These are phyloP conservation scores for Verticillium nonalfalfae DNA, from an alignment of 2,329 filamentous ascomycete genomes.

Conservation along the genomic window DNA sequence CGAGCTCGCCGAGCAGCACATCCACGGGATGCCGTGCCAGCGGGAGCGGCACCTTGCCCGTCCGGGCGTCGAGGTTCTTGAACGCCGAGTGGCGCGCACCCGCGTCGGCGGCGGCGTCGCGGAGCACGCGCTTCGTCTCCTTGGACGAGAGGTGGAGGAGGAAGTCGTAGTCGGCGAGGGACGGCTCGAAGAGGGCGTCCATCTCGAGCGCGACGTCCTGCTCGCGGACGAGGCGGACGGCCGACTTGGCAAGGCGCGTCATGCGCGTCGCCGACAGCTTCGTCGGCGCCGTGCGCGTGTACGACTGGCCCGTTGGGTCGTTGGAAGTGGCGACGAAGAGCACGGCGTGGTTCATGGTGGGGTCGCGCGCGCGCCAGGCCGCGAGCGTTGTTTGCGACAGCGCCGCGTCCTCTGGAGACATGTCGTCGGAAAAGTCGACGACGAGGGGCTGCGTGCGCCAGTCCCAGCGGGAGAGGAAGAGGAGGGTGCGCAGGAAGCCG, in stretches of 20 bases:
- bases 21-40: conserved; percentile 54
- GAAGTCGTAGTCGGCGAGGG: conserved; percentile 76
- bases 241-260: conserved; percentile 73
- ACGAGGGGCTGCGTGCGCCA: conserved; percentile 81
- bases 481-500: conserved; percentile 75
- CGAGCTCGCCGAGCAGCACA: conserved; percentile 62
- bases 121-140: conserved; percentile 33
- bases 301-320: conserved; percentile 72
- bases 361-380: conserved; percentile 83
- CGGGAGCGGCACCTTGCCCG: conserved; percentile 34
- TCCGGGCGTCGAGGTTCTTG: conserved; percentile 71
- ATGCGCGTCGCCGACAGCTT: conserved; percentile 82
- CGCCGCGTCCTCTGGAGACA: conserved; percentile 55
- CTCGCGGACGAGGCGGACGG: conserved; percentile 53
- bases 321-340: conserved; percentile 77
- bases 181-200: conserved; percentile 63
- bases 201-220: conserved; percentile 47
- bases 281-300: conserved; percentile 65
- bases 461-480: conserved; percentile 82
- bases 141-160: conserved; percentile 64
- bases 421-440: conserved; percentile 64
- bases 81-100: conserved; percentile 46
- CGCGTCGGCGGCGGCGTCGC: conserved; percentile 28
- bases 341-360: conserved; percentile 75
- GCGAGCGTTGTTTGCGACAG: conserved; percentile 67